Percentiles rank a stretch among this genome's conserved stretches.
phyloP scores from a whole-genome alignment of 2,329 filamentous ascomycete species.

The Exophiala xenobiotica region DNA sequence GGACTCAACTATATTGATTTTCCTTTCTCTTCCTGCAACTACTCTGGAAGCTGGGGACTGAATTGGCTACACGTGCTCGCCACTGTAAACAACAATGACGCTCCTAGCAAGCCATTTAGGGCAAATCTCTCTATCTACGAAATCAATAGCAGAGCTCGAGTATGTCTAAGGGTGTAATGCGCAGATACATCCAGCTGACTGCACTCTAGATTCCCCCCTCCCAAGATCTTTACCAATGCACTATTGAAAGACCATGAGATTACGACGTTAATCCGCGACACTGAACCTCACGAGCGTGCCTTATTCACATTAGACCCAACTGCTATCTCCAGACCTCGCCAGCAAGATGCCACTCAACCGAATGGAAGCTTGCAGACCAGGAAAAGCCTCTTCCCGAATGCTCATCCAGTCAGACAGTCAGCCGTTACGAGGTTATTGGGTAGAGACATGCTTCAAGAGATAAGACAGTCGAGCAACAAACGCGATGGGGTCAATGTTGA shows the following conservation, averaged over 20 bases:
- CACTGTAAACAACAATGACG: constrained; percentile 54
- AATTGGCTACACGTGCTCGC: constrained; percentile 2
- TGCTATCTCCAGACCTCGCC: constrained; percentile 45
- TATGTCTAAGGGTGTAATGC: constrained; percentile 42
- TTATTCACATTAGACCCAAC: constrained; percentile 87
- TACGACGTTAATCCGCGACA: constrained; percentile 90
- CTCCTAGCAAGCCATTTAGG: constrained; percentile 70
- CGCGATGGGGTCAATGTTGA: constrained; percentile 80
- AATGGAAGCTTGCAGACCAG: constrained; percentile 4
- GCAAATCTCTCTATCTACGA: constrained; percentile 73
- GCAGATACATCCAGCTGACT: constrained; percentile 15
- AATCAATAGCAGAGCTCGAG: constrained; percentile 73
- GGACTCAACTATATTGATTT: neutral
- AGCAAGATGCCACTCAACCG: neutral
- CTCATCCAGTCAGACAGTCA: constrained; percentile 65
- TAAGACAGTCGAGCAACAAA: constrained; percentile 59
- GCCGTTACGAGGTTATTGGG: constrained; percentile 89
- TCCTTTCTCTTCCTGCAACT: neutral
- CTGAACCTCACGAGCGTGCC: constrained; percentile 88
- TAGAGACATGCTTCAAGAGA: constrained; percentile 78
- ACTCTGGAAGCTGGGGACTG: neutral
- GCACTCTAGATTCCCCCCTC: constrained; percentile 70
- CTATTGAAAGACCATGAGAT: constrained; percentile 87
- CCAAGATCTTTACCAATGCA: constrained; percentile 95
- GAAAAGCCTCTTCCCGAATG: constrained; percentile 46